phyloP scores from a whole-genome alignment of 2,329 filamentous ascomycete genomes.

The Grosmannia clavigera region DNA sequence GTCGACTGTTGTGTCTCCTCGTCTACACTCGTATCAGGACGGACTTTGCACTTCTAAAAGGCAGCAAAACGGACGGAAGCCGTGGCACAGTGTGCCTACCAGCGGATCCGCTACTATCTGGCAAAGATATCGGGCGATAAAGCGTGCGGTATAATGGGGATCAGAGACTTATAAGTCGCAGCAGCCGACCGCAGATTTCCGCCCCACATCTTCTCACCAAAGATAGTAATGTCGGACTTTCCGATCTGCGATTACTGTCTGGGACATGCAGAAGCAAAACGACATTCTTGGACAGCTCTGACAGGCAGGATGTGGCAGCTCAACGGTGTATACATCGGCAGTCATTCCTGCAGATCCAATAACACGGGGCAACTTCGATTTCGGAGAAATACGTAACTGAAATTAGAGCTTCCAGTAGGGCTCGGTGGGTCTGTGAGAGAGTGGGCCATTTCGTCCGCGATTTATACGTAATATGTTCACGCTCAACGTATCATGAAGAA shows the following conservation, averaged over 20 bases:
- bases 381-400: no score
- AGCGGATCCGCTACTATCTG: neutral
- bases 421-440: no score
- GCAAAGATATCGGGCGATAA: neutral
- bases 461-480: no score
- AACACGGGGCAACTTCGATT: no score
- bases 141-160: neutral
- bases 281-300: no score
- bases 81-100: neutral
- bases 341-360: no score
- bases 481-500: no score
- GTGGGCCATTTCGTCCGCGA: no score
- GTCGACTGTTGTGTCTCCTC: neutral
- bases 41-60: neutral
- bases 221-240: neutral
- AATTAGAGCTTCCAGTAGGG: no score
- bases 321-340: no score
- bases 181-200: neutral
- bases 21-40: neutral
- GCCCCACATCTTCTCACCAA: neutral
- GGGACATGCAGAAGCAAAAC: no score
- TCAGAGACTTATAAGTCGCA: neutral
- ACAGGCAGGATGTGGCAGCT: no score
- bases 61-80: neutral
- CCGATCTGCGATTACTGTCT: neutral